Evolutionary conservation across 179 eudicot genomes (phyloP), one percentile per base, ranked within the genome.

Genomic region (Beta corolliflora): DNA sequence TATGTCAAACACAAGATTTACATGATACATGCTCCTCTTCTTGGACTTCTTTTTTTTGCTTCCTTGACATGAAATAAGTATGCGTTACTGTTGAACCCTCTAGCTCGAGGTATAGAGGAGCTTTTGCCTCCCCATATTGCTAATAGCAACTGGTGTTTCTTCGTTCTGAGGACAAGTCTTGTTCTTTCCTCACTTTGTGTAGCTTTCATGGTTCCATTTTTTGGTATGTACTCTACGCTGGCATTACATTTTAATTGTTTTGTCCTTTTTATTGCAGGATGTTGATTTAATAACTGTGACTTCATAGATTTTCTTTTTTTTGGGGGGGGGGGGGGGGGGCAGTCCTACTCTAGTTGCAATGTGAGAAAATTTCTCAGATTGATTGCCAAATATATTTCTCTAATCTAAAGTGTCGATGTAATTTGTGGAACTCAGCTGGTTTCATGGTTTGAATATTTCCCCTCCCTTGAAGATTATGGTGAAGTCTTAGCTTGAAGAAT

Each of bases 91-190:
- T 75, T 95, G 89, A 95, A 92, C 83, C 99, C 99, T 36, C 65
- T 95, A 84, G 99, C 95, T 59, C 87, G 99, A 79, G 85, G 97
- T 69, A 89, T 95, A 61, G 98, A 95, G 82, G 99, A 95, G 91
- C 80, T 90, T 75, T 84, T 95, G 82, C 98, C 99, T 71, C 25
- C 66, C 44, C 77, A 73, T 60, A 46, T 88, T 52, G 84, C 91
- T 19, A 75, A 71, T 36, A 89, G 81, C 78, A 72, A 44, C 80
- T 91, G 88, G 94, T 90, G 91, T 79, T 92, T 88, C 77, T 75
- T 90, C 71, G 87, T 89, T 78, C 82, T 95, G 53, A 85, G 99
- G 86, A 86, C 90, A 5, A 78, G 85, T 29, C 95, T 95, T 23
- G 97, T 95, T 29, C 0, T 86, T 29, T 95, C 98, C 66, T 71